phyloP scores from a whole-genome alignment of 1,284 basidiomycete species.

The Trichosporon ovoides region DNA sequence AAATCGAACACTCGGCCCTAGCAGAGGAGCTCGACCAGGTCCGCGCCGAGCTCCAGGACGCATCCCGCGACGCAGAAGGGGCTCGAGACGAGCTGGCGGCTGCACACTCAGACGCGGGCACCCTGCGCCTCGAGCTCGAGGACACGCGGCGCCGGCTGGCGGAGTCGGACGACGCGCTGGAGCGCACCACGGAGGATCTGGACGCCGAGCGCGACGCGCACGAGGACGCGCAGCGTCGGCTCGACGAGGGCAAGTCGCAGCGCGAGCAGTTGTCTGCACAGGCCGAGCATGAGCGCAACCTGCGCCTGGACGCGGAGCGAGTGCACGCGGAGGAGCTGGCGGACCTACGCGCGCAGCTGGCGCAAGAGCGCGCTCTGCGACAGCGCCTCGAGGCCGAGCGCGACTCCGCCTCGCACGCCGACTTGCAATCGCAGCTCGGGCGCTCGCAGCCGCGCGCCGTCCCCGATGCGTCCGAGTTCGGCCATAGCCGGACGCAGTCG shows the following conservation, averaged over 20 bases:
- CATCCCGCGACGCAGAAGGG: background rate
- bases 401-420: background rate
- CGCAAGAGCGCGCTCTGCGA: background rate
- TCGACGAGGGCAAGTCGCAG: background rate
- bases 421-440: background rate
- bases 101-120: no score
- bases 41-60: background rate
- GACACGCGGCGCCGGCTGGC: background rate
- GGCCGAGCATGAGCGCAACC: background rate
- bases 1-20: constrained; percentile 7
- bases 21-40: constrained; percentile 21
- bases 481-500: background rate
- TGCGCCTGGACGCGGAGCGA: background rate
- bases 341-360: background rate
- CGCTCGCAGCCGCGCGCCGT: background rate
- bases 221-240: background rate
- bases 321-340: background rate
- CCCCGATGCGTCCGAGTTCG: background rate
- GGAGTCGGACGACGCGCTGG: background rate
- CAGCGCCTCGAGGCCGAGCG: background rate
- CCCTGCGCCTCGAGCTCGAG: background rate
- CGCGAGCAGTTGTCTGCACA: background rate
- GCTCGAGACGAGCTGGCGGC: background rate
- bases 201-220: background rate
- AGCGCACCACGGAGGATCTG: background rate